Evolutionary conservation across 768 basidiomycete species (phyloP).

Genomic region (Tulasnella sp.): DNA sequence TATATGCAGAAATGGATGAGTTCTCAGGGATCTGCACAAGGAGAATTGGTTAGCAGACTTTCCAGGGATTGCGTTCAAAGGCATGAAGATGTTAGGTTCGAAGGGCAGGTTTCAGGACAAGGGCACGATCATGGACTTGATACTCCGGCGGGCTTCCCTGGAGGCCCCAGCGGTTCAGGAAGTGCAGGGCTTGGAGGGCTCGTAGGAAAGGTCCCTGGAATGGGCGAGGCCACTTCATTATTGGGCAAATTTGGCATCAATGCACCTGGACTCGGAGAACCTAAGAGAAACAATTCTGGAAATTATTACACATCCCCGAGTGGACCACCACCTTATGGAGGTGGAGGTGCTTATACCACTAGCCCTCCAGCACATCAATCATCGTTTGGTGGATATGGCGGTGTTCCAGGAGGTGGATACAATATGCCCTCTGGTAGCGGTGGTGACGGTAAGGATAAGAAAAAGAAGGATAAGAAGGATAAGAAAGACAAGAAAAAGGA

Average conservation of each 20-base stretch:
- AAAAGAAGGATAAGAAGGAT: conserved; percentile 9
- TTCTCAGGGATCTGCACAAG: conserved; percentile 33
- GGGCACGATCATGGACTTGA: conserved; percentile 33
- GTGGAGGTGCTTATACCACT: background rate
- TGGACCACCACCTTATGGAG: background rate
- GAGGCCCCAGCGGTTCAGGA: conserved; percentile 21
- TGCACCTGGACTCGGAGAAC: background rate
- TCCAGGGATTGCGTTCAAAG: conserved; percentile 52
- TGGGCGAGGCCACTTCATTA: no score
- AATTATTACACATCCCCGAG: background rate
- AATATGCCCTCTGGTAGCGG: background rate
- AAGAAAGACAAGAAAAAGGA: conserved; percentile 6
- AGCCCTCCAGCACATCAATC: background rate
- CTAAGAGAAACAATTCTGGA: no score
- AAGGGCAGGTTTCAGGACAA: conserved; percentile 38
- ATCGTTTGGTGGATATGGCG: background rate
- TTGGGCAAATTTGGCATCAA: background rate
- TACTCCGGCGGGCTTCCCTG: conserved; percentile 24
- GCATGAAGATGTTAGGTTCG: conserved; percentile 54
- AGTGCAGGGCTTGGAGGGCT: conserved; percentile 8
- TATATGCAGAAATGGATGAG: conserved; percentile 51
- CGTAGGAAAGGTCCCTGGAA: background rate
- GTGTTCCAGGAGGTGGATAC: background rate
- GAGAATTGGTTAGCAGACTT: conserved; percentile 44
- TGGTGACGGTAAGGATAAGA: background rate